Conservation (phyloP, 805 yeast species). For the Ogataea neopini region DNA sequence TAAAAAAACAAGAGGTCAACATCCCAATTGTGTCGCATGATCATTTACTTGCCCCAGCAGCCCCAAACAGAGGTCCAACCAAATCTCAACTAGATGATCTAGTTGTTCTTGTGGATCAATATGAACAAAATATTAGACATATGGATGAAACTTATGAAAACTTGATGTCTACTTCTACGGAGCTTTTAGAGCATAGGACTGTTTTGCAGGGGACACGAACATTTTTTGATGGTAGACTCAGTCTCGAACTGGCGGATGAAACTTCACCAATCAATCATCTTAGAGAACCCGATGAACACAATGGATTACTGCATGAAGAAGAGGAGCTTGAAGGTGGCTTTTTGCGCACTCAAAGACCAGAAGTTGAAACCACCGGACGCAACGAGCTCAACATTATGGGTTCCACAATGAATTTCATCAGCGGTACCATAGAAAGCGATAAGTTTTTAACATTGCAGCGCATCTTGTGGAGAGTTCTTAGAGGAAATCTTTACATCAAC, state of each 20-base stretch:
- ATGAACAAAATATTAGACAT: constrained; percentile 72
- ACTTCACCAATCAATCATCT: constrained; percentile 29
- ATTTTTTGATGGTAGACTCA: constrained; percentile 37
- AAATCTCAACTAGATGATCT: constrained; percentile 74
- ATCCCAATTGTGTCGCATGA: constrained; percentile 31
- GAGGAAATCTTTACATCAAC: constrained; percentile 88
- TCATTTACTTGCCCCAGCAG: constrained; percentile 24
- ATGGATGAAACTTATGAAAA: constrained; percentile 68
- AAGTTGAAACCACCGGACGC: constrained; percentile 28
- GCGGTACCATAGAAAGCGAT: constrained; percentile 78
- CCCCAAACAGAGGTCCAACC: constrained; percentile 21
- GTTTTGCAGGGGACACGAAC: constrained; percentile 43
- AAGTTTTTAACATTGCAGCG: constrained; percentile 73
- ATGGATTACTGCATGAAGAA: constrained; percentile 28
- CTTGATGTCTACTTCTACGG: constrained; percentile 56
- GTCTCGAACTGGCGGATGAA: constrained; percentile 33
- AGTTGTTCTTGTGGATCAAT: constrained; percentile 53
- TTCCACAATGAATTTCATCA: constrained; percentile 50
- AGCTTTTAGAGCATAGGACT: constrained; percentile 67
- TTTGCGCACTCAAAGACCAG: constrained; percentile 4
- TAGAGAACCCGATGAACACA: constrained; percentile 28
- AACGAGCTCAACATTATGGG: constrained; percentile 38
- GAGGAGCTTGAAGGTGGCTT: constrained; percentile 24
- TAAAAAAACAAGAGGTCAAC: constrained; percentile 48
- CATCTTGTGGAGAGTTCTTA: constrained; percentile 86